A percentile compares a stretch with the other conserved stretches of the same genome.
Conservation (phyloP, 2,329 filamentous ascomycete species). For the Claviceps spartinae region DNA sequence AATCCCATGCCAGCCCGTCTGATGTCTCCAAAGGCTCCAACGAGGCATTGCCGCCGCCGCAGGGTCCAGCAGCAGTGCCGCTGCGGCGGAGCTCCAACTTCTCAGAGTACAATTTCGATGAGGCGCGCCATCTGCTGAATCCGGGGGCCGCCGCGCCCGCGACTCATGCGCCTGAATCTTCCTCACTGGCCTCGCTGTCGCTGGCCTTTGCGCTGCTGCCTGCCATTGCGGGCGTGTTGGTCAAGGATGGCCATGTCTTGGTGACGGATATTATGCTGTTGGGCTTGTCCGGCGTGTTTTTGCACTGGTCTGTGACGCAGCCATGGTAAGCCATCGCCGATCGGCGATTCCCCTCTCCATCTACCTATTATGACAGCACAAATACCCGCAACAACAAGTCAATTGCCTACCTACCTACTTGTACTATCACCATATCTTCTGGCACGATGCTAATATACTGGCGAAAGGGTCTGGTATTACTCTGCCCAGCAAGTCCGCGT, state of each 20-base stretch:
- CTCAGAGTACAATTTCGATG: conserved; percentile 60
- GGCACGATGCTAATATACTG: background rate
- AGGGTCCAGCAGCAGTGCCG: background rate
- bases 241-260: conserved; percentile 70
- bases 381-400: too few species aligned
- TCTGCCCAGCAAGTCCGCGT: conserved; percentile 51
- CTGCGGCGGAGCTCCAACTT: conserved; percentile 64
- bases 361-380: too few species aligned
- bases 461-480: conserved; percentile 55
- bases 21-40: conserved; percentile 17
- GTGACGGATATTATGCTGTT: conserved; percentile 77
- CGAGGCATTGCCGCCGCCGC: conserved; percentile 10
- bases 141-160: conserved; percentile 23
- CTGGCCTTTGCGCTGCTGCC: conserved; percentile 74
- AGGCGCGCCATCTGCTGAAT: conserved; percentile 57
- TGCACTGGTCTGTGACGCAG: conserved; percentile 83
- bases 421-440: too few species aligned
- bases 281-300: conserved; percentile 65
- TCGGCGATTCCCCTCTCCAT: background rate
- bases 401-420: too few species aligned
- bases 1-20: conserved; percentile 10
- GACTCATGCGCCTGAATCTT: conserved; percentile 36
- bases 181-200: conserved; percentile 67
- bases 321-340: conserved; percentile 53
- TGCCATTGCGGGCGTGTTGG: conserved; percentile 71